Evolutionary conservation across 495 filamentous ascomycete genomes (phyloP).

Genomic region (Bacidia gigantensis): DNA sequence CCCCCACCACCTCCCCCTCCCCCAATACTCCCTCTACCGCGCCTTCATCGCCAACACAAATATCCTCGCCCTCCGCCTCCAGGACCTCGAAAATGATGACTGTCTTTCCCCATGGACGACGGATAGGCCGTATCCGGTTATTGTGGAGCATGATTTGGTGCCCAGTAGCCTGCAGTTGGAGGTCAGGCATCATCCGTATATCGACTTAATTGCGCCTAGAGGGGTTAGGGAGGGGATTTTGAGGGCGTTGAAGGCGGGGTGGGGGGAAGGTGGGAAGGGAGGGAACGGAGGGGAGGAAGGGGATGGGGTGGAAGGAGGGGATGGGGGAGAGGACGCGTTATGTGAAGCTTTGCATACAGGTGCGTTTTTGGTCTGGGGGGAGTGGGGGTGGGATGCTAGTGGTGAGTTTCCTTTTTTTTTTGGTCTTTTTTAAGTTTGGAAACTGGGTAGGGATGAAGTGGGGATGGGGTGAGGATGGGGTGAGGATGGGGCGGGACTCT

Average conservation of each 20-base stretch:
- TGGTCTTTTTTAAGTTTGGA: neutral
- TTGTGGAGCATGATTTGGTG: slow-evolving; percentile 16
- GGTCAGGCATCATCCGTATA: slow-evolving; percentile 28
- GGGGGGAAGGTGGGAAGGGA: too few relatives aligned
- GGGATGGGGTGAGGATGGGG: neutral
- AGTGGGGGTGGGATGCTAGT: slow-evolving; percentile 5
- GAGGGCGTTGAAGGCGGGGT: slow-evolving; percentile 11
- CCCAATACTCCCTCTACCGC: slow-evolving; percentile 12
- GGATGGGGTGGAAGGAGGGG: slow-evolving; percentile 7
- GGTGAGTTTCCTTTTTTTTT: neutral
- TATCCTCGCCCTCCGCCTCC: slow-evolving; percentile 3
- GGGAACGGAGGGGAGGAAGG: neutral
- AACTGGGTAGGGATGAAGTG: neutral
- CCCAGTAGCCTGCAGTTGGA: slow-evolving; percentile 26
- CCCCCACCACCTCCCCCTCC: slow-evolving; percentile 10
- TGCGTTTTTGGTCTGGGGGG: neutral
- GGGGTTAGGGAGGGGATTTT: neutral
- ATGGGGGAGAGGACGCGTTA: slow-evolving; percentile 14
- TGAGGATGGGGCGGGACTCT: neutral
- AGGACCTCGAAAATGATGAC: slow-evolving; percentile 4
- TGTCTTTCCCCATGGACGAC: slow-evolving; percentile 12
- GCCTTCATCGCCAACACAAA: slow-evolving; percentile 10
- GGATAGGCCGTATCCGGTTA: slow-evolving; percentile 9
- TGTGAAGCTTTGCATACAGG: slow-evolving; percentile 12
- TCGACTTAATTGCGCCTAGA: slow-evolving; percentile 28